Conservation (phyloP, 2,329 filamentous ascomycete genomes). For the Colletotrichum lindemuthianum region DNA sequence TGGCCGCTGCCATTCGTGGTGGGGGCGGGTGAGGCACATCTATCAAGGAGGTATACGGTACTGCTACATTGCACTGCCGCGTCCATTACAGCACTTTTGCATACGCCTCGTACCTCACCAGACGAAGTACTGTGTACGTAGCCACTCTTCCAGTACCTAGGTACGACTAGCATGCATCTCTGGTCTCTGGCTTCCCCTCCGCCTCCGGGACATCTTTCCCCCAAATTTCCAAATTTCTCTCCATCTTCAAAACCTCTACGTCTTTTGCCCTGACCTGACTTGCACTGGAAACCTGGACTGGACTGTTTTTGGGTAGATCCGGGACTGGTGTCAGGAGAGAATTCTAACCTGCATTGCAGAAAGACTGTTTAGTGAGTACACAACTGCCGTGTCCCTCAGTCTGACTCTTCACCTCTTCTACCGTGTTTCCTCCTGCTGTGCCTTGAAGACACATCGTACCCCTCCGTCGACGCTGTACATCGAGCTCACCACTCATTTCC, state of each 20-base stretch:
- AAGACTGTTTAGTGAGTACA: conserved; percentile 30
- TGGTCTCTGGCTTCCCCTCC: conserved; percentile 8
- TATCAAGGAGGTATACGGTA: too few species aligned
- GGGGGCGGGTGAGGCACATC: conserved; percentile 1
- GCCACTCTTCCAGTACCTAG: too few species aligned
- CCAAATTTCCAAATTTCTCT: conserved; percentile 19
- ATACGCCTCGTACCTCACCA: too few species aligned
- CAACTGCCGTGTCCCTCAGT: conserved; percentile 17
- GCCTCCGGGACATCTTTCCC: conserved; percentile 12
- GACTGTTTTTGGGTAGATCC: conserved; percentile 3
- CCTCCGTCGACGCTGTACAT: conserved; percentile 16
- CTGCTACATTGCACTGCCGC: too few species aligned
- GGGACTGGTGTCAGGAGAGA: conserved; percentile 27
- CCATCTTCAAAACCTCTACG: conserved; percentile 16
- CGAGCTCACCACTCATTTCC: neutral
- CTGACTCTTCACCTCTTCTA: neutral
- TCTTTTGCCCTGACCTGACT: conserved; percentile 9
- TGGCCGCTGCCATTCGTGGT: conserved; percentile 19
- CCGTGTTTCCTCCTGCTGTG: conserved; percentile 8
- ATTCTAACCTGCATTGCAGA: neutral
- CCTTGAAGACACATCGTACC: conserved; percentile 22
- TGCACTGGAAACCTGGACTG: conserved; percentile 1
- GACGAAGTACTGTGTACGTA: too few species aligned
- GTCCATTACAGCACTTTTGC: too few species aligned
- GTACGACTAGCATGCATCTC: too few species aligned